Base-by-base conservation (phyloP, 2,329 filamentous ascomycete species). In the Phialemoniopsis sp. region DNA sequence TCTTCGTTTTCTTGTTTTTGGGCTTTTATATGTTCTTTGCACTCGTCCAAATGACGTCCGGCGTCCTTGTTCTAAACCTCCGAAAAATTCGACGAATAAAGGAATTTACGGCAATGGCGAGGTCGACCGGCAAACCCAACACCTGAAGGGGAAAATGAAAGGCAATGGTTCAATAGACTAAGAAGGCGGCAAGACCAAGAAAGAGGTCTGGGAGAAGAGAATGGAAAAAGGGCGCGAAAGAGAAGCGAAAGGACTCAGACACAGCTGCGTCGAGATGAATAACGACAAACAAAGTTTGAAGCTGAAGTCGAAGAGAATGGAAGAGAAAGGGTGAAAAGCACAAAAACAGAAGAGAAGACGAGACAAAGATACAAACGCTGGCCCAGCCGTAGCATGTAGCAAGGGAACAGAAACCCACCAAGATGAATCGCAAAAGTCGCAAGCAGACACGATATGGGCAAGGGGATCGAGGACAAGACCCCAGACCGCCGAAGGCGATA, bases 1-100 rank as follows among this genome's bases (percentile, higher is more conserved):
- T n/a, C n/a, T 32, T 39, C 29, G 44, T 36, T 32, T 31, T 34
- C 35, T 26, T n/a, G 37, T 35, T 28, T 36, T 28, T 33, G 29
- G 13, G 30, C 29, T 39, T 37, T 41, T 31, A 38, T 21, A 38
- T 34, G 36, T 44, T 26, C 21, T 10, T 26, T 26, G 6, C 21
- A 6, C 21, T 26, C 21, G 21, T 26, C 21, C 21, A 26, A 26
- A 26, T 26, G 21, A 26, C 21, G 21, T 26, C 21, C 21, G 21
- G 21, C 21, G 21, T 26, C 21, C 21, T 26, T 26, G 10, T 26
- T 10, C 21, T 10, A 26, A 26, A 26, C 21, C 21, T 26, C 21
- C 21, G 6, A 26, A 26, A 17, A 33, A 33, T 6, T 12, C 15
- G 32, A 15, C 32, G 13, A 33, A 17, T 15, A 17, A 33, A 33